Conservation (phyloP, 108 stramenopile genomes). For the Bacterosira constricta region DNA sequence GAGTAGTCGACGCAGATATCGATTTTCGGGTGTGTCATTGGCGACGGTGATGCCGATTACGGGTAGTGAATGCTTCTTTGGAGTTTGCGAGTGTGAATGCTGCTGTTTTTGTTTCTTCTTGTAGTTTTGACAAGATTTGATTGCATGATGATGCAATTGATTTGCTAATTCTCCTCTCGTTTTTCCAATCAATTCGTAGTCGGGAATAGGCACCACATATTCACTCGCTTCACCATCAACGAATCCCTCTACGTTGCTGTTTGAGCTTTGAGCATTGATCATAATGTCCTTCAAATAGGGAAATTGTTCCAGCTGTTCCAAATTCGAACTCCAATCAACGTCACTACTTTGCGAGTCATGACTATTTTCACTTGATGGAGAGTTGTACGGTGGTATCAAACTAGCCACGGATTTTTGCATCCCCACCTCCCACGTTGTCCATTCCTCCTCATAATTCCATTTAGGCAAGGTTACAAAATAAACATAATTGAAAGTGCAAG, state of each 20-base stretch:
- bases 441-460: not conserved
- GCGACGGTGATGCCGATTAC: conserved; percentile 42
- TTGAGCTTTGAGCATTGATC: not conserved
- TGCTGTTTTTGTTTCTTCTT: not conserved
- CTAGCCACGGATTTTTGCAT: conserved; percentile 8
- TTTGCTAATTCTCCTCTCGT: conserved; percentile 11
- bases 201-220: conserved; percentile 37
- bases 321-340: not conserved
- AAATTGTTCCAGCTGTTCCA: not conserved
- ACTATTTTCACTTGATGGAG: not conserved
- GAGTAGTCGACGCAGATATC: conserved; percentile 39
- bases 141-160: conserved; percentile 15
- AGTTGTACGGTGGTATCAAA: conserved; percentile 3
- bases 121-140: conserved; percentile 7
- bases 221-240: not conserved
- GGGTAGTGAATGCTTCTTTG: conserved; percentile 8
- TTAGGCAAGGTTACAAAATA: not conserved
- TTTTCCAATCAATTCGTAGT: conserved; percentile 31
- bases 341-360: not conserved
- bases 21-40: conserved; percentile 36
- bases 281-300: not conserved
- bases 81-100: not conserved
- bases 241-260: not conserved
- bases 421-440: not conserved
- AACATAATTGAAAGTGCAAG: not conserved